Base-by-base conservation (phyloP, 2,329 filamentous ascomycete genomes). In the Aspergillus calidoustus region DNA sequence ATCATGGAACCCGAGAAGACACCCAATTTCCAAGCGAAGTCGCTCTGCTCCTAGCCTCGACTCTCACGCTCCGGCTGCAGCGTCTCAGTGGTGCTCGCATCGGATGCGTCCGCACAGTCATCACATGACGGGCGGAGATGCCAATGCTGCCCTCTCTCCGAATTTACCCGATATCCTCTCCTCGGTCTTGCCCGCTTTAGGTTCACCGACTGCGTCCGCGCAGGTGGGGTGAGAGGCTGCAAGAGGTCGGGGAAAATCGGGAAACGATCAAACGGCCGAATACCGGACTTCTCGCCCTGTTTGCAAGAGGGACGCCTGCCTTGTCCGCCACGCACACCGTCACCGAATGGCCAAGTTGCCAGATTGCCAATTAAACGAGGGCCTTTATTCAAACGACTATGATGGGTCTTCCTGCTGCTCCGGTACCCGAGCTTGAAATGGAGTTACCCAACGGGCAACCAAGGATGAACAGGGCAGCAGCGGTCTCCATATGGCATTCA, bases 81-180 rank as follows among this genome's bases (percentile, higher is more conserved):
- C 8, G 31, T 11, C 13, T 15, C 30, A 51, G 19, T 30, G 19
- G 46, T 23, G 19, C 8, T n/a, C 52, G 13, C 41, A 54, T 54
- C 43, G 44, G 44, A 5, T 9, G 19, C 44, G n/a, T 22, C 28
- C 23, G 63, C 53, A 54, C 57, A 19, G 25, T 22, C 62, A 68
- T 73, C 68, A 71, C 67, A 68, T 73, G 70, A 72, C 68, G 52
- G 54, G 67, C 67, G 66, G 67, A 69, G 60, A 64, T 65, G 66
- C 62, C 61, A 64, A 65, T 61, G 19, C 61, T 64, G 64, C 13
- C 31, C 38, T 53, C 48, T 41, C 43, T 50, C 70, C 73, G 70
- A 25, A 17, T 68, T 72, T 52, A 63, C 60, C 72, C 73, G 72
- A 66, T 34, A 6, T 25, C 54, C 62, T 55, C 55, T 53, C 30